Conservation (phyloP, 2,329 filamentous ascomycete species). For the Aspergillus fumigatus region DNA sequence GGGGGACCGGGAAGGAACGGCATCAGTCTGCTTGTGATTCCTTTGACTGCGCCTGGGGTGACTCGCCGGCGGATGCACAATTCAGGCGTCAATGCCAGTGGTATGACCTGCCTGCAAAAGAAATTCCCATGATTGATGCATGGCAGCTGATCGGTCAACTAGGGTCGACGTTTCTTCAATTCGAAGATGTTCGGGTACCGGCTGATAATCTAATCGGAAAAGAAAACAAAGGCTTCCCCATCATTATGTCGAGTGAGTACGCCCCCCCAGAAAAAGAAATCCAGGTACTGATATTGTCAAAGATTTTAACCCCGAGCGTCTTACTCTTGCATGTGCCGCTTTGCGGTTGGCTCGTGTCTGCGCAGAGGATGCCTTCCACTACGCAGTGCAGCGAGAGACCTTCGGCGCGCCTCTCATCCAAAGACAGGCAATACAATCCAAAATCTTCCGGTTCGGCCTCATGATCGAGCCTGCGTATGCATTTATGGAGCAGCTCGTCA, state of each 20-base stretch:
- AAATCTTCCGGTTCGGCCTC: constrained; percentile 56
- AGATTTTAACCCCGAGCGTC: constrained; percentile 72
- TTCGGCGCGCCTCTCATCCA: constrained; percentile 57
- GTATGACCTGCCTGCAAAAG: constrained; percentile 28
- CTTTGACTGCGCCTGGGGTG: constrained; percentile 61
- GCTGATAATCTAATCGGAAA: constrained; percentile 63
- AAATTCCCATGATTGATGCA: not conserved
- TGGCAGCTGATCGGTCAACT: not conserved
- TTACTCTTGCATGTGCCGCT: constrained; percentile 60
- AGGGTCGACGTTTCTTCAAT: constrained; percentile 59
- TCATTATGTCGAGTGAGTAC: constrained; percentile 61
- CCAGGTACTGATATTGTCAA: not conserved
- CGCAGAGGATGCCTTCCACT: constrained; percentile 57
- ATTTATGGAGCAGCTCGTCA: constrained; percentile 59
- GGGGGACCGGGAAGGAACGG: constrained; percentile 58
- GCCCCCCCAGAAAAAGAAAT: not conserved
- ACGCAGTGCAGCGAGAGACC: constrained; percentile 60
- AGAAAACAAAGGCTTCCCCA: constrained; percentile 67
- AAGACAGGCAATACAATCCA: constrained; percentile 56
- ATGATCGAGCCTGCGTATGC: constrained; percentile 59
- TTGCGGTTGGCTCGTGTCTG: constrained; percentile 60
- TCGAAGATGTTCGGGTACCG: constrained; percentile 69
- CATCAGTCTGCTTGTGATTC: constrained; percentile 62
- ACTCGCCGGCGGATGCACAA: constrained; percentile 50
- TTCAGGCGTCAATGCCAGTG: constrained; percentile 62